Conservation (phyloP, 345 rosid genomes). For the Aurinia saxatilis region DNA sequence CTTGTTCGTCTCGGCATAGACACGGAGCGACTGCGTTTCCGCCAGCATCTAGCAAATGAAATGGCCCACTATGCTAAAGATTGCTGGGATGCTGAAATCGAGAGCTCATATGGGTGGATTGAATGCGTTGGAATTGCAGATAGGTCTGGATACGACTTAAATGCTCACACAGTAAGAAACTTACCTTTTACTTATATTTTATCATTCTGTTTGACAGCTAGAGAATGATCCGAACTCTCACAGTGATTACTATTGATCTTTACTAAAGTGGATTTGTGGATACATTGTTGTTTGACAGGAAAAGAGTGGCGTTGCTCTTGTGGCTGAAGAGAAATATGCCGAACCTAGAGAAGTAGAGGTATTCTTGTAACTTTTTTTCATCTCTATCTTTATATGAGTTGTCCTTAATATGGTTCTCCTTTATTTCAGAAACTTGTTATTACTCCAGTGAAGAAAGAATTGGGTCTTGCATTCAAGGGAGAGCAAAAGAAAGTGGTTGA, state of each 20-base stretch:
- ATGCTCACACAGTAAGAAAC: conserved; percentile 67
- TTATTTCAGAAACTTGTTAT: conserved; percentile 68
- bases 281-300: conserved; percentile 41
- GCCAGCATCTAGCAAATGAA: conserved; percentile 96
- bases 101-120: conserved; percentile 90
- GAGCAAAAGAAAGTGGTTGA: conserved; percentile 71
- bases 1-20: conserved; percentile 77
- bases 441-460: conserved; percentile 68
- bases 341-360: conserved; percentile 97
- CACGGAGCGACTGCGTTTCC: conserved; percentile 66
- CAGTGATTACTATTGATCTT: neutral
- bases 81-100: conserved; percentile 99
- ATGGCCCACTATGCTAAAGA: conserved; percentile 99
- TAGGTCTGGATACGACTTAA: conserved; percentile 85
- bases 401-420: neutral
- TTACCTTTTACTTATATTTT: neutral
- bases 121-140: conserved; percentile 99
- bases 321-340: conserved; percentile 75
- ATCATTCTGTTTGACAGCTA: neutral
- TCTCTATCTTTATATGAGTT: neutral
- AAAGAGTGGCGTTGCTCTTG: conserved; percentile 73
- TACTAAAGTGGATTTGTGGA: neutral
- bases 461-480: conserved; percentile 88
- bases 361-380: neutral
- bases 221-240: neutral